These are phyloP conservation scores for Verticillium klebahnii DNA, from an alignment of 2,329 filamentous ascomycete species.

Conservation along the genomic window DNA sequence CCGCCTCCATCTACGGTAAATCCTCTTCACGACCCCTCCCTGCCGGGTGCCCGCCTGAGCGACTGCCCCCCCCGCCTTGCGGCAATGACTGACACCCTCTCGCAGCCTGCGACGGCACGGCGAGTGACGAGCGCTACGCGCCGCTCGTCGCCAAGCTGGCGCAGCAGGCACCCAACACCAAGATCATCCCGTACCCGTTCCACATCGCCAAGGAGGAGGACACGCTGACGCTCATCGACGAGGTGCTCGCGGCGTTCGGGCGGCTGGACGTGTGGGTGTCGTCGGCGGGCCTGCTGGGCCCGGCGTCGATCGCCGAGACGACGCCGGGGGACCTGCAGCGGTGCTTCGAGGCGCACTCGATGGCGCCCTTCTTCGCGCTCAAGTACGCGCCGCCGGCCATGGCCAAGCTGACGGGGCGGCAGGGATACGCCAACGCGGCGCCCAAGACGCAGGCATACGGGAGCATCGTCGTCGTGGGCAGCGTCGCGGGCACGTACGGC, in stretches of 20 bases:
- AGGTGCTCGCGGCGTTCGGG: conserved; percentile 56
- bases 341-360: conserved; percentile 55
- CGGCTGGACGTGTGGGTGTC: conserved; percentile 59
- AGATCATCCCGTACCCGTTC: conserved; percentile 58
- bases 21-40: neutral
- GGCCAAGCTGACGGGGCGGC: conserved; percentile 49
- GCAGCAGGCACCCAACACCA: conserved; percentile 46
- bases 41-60: neutral
- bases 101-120: conserved; percentile 43
- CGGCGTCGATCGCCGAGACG: conserved; percentile 50
- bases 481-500: conserved; percentile 52
- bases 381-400: conserved; percentile 62
- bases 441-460: conserved; percentile 58
- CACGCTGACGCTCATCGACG: conserved; percentile 57
- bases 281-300: conserved; percentile 52
- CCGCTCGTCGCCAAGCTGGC: conserved; percentile 36
- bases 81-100: neutral
- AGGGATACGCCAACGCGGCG: conserved; percentile 56
- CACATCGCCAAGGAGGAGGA: conserved; percentile 54
- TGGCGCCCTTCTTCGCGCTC: conserved; percentile 60
- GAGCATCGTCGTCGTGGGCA: conserved; percentile 57
- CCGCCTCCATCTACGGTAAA: conserved; percentile 56
- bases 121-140: conserved; percentile 31
- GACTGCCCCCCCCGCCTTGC: neutral
- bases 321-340: conserved; percentile 50